A percentile compares a stretch with the other conserved stretches of the same genome.
These are phyloP conservation scores for Pseudonitzschia delicatissima DNA, from an alignment of 108 stramenopile species.

Conservation along the genomic window DNA sequence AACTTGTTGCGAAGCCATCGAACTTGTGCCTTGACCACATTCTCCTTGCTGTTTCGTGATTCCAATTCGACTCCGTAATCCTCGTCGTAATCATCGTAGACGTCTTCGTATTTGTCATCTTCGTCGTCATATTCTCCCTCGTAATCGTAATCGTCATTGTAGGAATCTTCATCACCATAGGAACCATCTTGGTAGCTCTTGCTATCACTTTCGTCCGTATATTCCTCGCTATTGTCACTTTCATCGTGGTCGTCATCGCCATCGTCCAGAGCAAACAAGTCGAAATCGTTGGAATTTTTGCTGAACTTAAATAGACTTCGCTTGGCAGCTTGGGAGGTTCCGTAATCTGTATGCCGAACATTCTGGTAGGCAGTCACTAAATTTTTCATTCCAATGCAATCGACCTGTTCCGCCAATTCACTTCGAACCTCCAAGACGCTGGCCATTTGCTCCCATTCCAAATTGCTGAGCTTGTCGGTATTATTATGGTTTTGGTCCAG, in stretches of 20 bases:
- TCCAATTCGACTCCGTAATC: slow-evolving; percentile 10
- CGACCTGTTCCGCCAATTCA: slow-evolving; percentile 64
- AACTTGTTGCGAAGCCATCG: slow-evolving; percentile 78
- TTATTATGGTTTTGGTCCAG: background rate
- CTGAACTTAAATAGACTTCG: slow-evolving; percentile 87
- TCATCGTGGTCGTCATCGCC: slow-evolving; percentile 6
- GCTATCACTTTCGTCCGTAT: slow-evolving; percentile 15
- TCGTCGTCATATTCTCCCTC: slow-evolving; percentile 24
- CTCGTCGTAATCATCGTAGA: slow-evolving; percentile 18
- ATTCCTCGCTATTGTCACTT: background rate
- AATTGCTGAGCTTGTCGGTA: slow-evolving; percentile 1
- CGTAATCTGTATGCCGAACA: slow-evolving; percentile 85
- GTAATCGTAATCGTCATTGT: slow-evolving; percentile 9
- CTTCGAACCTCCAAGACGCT: slow-evolving; percentile 43
- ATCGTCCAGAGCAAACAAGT: slow-evolving; percentile 67
- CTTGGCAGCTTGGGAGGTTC: slow-evolving; percentile 82
- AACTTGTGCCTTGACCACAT: slow-evolving; percentile 39
- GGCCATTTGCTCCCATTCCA: slow-evolving; percentile 47
- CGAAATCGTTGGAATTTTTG: slow-evolving; percentile 59
- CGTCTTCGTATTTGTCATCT: slow-evolving; percentile 22
- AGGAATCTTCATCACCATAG: slow-evolving; percentile 18
- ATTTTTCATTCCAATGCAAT: slow-evolving; percentile 79
- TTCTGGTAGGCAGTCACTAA: slow-evolving; percentile 83
- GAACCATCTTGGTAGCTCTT: slow-evolving; percentile 4
- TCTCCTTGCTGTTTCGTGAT: slow-evolving; percentile 11